Percentiles rank a stretch among this genome's conserved stretches.
These are phyloP conservation scores for Tillandsia leiboldiana DNA, from an alignment of 176 grass and related monocot species.

Conservation along the genomic window DNA sequence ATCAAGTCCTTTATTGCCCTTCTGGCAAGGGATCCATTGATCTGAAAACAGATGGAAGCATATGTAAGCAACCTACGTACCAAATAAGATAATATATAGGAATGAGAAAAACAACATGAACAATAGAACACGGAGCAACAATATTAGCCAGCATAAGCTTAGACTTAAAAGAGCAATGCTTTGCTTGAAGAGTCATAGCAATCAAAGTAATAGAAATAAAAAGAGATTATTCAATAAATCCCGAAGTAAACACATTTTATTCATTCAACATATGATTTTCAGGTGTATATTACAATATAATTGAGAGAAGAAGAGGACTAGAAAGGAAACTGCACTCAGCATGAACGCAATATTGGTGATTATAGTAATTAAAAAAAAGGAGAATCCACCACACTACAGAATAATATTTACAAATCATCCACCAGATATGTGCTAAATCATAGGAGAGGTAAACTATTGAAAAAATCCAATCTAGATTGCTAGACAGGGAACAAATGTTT, in stretches of 20 bases:
- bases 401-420: not conserved
- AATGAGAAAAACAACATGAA: not conserved
- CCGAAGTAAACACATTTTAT: no score
- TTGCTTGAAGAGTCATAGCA: not conserved
- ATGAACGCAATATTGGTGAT: not conserved
- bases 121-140: no score
- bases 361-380: not conserved
- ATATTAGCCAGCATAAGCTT: not conserved
- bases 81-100: not conserved
- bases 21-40: slow-evolving; percentile 2
- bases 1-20: slow-evolving; percentile 12
- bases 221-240: not conserved
- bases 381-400: not conserved
- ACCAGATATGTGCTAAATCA: not conserved
- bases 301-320: no score
- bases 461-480: not conserved
- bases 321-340: no score
- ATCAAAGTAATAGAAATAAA: not conserved
- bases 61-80: not conserved
- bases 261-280: no score
- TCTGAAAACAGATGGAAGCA: not conserved
- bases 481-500: not conserved
- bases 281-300: no score
- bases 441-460: not conserved
- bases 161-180: not conserved